Conservation (phyloP, 225 moss, liverwort and hornwort species). For the Thuidium tamariscinum region DNA sequence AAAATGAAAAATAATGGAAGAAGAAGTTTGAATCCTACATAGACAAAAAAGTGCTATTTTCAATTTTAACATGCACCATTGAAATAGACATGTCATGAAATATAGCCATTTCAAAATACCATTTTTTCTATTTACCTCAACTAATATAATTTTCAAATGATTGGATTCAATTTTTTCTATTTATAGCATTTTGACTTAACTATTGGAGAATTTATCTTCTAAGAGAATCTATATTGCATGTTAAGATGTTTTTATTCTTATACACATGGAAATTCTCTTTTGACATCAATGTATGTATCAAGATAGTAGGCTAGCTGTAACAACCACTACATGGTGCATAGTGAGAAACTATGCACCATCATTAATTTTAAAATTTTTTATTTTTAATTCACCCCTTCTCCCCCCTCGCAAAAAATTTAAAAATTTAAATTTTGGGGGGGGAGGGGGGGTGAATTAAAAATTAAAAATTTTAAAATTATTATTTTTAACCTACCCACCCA, state of each 20-base stretch:
- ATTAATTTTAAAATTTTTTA: too few species aligned
- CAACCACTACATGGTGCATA: too few species aligned
- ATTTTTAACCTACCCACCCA: too few species aligned
- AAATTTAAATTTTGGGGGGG: too few species aligned
- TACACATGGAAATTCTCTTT: not conserved
- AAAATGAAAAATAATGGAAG: not conserved
- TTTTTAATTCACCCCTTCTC: too few species aligned
- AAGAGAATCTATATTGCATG: not conserved
- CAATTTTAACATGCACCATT: not conserved
- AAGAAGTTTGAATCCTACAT: not conserved
- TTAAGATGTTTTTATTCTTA: not conserved
- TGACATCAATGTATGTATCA: too few species aligned
- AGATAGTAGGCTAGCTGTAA: too few species aligned
- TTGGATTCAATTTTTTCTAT: not conserved
- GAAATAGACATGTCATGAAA: not conserved
- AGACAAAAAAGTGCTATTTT: not conserved
- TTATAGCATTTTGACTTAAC: not conserved
- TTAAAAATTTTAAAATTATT: too few species aligned
- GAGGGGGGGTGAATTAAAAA: too few species aligned
- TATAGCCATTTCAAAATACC: not conserved
- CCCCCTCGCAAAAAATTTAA: too few species aligned
- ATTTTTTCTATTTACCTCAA: not conserved
- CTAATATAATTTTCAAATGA: not conserved
- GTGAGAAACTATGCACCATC: too few species aligned
- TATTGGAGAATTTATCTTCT: too few species aligned